Conservation (phyloP, 1,139 yeast species). For the Suhomyces panamericanus region DNA sequence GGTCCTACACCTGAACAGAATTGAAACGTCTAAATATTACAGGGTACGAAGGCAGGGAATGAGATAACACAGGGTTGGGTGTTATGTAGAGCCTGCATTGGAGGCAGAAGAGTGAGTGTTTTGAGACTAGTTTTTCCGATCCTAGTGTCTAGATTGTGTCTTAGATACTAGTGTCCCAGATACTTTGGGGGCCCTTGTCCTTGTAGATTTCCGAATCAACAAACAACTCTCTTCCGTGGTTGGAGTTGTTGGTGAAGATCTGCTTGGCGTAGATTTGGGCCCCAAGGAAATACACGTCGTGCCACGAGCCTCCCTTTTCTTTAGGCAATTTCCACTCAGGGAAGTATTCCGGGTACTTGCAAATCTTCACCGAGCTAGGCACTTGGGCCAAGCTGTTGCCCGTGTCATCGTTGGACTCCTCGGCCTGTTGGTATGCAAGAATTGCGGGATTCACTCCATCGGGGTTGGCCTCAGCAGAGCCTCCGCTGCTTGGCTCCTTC, state of each 20-base stretch:
- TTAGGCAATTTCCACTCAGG: slow-evolving; percentile 88
- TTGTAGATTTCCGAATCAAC: slow-evolving; percentile 72
- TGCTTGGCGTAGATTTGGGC: slow-evolving; percentile 88
- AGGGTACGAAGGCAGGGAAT: slow-evolving; percentile 1
- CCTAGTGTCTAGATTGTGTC: too few relatives aligned
- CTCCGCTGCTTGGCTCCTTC: slow-evolving; percentile 32
- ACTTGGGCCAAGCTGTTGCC: slow-evolving; percentile 55
- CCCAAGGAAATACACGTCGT: slow-evolving; percentile 76
- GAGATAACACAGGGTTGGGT: neutral
- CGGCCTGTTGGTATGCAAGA: slow-evolving; percentile 46
- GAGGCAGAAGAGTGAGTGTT: too few relatives aligned
- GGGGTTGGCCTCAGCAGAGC: slow-evolving; percentile 24
- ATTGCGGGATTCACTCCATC: slow-evolving; percentile 43
- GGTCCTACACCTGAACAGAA: neutral
- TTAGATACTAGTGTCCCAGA: slow-evolving; percentile 51
- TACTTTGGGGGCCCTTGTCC: slow-evolving; percentile 74
- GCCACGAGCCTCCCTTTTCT: slow-evolving; percentile 60
- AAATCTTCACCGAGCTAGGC: slow-evolving; percentile 68
- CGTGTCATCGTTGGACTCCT: slow-evolving; percentile 22
- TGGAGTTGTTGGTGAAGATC: slow-evolving; percentile 63
- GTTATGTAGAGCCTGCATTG: neutral
- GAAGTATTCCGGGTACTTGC: slow-evolving; percentile 85
- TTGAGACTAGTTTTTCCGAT: too few relatives aligned
- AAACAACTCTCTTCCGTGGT: slow-evolving; percentile 63
- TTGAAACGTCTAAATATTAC: slow-evolving; percentile 2